Percentiles rank a stretch among this genome's conserved stretches.
These are phyloP conservation scores for Lumnitzera littorea DNA, from an alignment of 345 rosid genomes.

Conservation along the genomic window DNA sequence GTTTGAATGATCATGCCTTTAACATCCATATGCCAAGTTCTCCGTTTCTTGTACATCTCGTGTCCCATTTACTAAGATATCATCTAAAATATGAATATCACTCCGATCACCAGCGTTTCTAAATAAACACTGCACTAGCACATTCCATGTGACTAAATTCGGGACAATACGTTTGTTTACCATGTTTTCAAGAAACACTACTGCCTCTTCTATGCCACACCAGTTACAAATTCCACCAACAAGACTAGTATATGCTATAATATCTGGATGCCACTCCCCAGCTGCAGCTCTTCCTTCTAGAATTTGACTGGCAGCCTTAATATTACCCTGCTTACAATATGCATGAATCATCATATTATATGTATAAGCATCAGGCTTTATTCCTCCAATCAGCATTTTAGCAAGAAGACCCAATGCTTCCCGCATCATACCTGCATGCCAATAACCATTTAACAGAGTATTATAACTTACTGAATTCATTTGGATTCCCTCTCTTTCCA, in stretches of 20 bases:
- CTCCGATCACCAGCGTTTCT: constrained; percentile 32
- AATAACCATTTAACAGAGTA: constrained; percentile 54
- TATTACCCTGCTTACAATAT: constrained; percentile 45
- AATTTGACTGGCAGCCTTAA: constrained; percentile 35
- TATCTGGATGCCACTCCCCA: constrained; percentile 54
- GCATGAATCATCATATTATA: constrained; percentile 47
- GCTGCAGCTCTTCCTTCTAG: constrained; percentile 29
- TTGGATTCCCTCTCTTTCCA: constrained; percentile 34
- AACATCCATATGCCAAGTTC: background rate
- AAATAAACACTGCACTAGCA: constrained; percentile 46
- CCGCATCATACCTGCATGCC: constrained; percentile 36
- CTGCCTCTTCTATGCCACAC: constrained; percentile 41
- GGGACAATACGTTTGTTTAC: constrained; percentile 40
- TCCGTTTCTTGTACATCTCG: constrained; percentile 8
- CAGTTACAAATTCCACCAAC: constrained; percentile 56
- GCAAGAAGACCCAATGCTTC: constrained; percentile 50
- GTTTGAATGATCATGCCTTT: no score
- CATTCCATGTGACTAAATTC: constrained; percentile 64
- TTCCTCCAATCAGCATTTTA: constrained; percentile 51
- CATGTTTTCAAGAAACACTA: constrained; percentile 42
- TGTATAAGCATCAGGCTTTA: constrained; percentile 52
- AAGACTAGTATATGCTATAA: constrained; percentile 54
- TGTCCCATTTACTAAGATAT: constrained; percentile 28
- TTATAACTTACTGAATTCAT: constrained; percentile 55
- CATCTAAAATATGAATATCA: constrained; percentile 33